phyloP scores from a whole-genome alignment of 257 asterid species.

The Fraxinus cuspidata region DNA sequence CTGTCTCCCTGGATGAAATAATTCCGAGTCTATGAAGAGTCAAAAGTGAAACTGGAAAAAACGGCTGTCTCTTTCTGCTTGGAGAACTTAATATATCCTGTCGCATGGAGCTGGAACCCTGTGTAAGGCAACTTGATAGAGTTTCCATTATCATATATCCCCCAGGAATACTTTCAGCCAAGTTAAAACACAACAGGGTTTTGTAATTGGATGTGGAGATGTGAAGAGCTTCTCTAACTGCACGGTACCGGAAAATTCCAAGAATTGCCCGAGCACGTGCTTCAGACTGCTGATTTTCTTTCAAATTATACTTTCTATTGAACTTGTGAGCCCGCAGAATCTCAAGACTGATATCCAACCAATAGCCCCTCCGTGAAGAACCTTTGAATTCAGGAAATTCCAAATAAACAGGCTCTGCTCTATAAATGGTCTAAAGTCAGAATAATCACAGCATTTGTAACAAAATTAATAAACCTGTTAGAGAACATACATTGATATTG shows the following conservation, averaged over 20 bases:
- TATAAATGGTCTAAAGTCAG: conserved; percentile 48
- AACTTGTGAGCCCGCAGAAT: conserved; percentile 72
- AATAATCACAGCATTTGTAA: conserved; percentile 28
- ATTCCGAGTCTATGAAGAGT: conserved; percentile 68
- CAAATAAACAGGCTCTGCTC: conserved; percentile 81
- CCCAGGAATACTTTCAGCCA: conserved; percentile 94
- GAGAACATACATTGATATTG: conserved; percentile 68
- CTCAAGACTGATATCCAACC: conserved; percentile 89
- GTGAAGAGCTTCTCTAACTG: conserved; percentile 77
- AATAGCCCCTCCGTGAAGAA: conserved; percentile 82
- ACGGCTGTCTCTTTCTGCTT: conserved; percentile 43
- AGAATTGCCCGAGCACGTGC: conserved; percentile 78
- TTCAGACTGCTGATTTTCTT: conserved; percentile 63
- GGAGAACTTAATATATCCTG: conserved; percentile 55
- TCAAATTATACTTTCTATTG: conserved; percentile 61
- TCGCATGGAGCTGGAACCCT: conserved; percentile 37
- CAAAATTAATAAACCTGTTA: conserved; percentile 27
- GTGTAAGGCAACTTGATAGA: conserved; percentile 54
- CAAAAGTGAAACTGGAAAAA: conserved; percentile 53
- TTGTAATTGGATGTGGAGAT: conserved; percentile 63
- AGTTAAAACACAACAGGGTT: conserved; percentile 83
- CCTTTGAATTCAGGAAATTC: conserved; percentile 96
- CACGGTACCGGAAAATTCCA: conserved; percentile 76
- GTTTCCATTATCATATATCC: conserved; percentile 80
- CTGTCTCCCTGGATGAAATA: conserved; percentile 44